Evolutionary conservation across 139 green algal species (phyloP), one percentile per base, ranked within the genome.

Genomic region (Limnomonas spitsbergensis): DNA sequence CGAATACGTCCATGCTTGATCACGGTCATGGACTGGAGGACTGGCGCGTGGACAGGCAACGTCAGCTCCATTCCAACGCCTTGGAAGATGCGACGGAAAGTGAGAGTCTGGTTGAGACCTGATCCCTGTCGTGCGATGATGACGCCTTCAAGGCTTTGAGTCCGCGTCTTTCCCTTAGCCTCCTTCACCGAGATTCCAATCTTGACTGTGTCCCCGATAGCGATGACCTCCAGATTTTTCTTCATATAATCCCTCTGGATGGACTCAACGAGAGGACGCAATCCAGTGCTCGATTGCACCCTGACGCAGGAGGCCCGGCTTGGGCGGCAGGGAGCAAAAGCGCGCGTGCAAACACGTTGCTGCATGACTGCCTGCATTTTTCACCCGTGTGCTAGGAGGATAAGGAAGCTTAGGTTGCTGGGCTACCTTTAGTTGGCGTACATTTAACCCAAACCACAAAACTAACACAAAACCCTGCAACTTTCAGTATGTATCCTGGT

Each of bases 21-120:
- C 24, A 89, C 69, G 34, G 87, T 82, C 0, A 91, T 67, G 20
- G 39, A 40, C 70, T 84, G 56, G 35, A 90, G 7, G 0, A 81
- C 75, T 29, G 85, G 85, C 7, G 81, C 81, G 72, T 88, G 78
- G 2, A 91, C 31, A 3, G 80, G 83, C 47, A 90, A 52, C 27
- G 82, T 83, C 37, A 89, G 81, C 80, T 91, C 87, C 2, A 90
- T 77, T 38, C 87, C 87, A 20, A 90, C 70, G 61, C 87, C 87
- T 71, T 90, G 85, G 71, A 87, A 87, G 2, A 87, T 56, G 14
- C 80, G 36, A 26, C 81, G 53, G 81, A 85, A 86, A 14, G 70
- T 83, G 0, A 84, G 29, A 0, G 82, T 91, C 73, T 81, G 82
- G 81, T 82, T 86, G 77, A 73, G 81, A 67, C 80, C 87, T 38